Percentiles rank a stretch among this genome's conserved stretches.
Conservation (phyloP, 495 filamentous ascomycete species). For the Wilcoxina mikolae region DNA sequence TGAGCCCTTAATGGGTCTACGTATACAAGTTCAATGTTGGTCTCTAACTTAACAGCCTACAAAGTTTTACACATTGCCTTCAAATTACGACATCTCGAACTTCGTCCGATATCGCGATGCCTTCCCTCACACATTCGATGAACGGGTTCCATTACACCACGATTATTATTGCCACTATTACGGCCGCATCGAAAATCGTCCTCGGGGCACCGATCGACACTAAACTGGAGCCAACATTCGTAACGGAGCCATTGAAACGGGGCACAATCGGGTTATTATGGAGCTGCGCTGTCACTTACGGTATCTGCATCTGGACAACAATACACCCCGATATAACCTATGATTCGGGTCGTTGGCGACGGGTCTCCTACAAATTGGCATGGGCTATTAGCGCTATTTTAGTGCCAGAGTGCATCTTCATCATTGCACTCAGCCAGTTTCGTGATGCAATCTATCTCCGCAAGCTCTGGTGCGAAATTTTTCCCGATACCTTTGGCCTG, state of each 20-base stretch:
- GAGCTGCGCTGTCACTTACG: conserved; percentile 31
- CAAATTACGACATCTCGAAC: no score
- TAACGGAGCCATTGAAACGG: conserved; percentile 10
- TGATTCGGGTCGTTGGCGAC: neutral
- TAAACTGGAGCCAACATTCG: conserved; percentile 5
- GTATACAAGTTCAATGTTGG: no score
- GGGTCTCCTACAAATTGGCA: conserved; percentile 1
- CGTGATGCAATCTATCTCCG: conserved; percentile 1
- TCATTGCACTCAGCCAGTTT: conserved; percentile 20
- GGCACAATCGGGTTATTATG: conserved; percentile 32
- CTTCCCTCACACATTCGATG: no score
- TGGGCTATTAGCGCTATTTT: conserved; percentile 29
- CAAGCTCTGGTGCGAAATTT: neutral
- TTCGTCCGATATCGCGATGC: no score
- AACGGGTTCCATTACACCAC: no score
- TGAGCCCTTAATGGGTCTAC: no score
- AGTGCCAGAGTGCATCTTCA: conserved; percentile 29
- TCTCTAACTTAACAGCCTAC: no score
- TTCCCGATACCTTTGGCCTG: neutral
- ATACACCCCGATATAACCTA: conserved; percentile 33
- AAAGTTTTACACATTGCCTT: no score
- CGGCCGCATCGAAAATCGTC: no score
- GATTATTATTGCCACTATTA: no score
- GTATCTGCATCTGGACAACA: conserved; percentile 34
- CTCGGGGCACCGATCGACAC: no score